Evolutionary conservation across 2,329 filamentous ascomycete genomes (phyloP), one percentile per base, ranked within the genome.

Genomic region (Exophiala oligosperma): DNA sequence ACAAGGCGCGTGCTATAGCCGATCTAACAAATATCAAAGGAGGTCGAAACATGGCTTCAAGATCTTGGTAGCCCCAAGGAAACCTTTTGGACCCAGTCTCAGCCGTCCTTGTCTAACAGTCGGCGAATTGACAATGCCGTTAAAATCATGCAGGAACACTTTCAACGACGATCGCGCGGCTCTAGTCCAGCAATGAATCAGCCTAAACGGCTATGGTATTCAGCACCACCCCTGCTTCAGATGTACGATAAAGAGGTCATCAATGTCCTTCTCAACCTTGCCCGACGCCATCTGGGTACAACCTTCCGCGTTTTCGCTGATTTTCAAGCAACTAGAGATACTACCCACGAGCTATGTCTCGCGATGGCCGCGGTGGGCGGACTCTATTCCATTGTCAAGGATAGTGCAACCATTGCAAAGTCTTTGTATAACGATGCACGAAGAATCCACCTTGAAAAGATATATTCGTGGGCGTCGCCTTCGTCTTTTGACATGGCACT

Each of bases 341-440:
- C n/a, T n/a, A 17, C n/a, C 6, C 7, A 40, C 11, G n/a, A 56
- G 26, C 44, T 56, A 12, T 9, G 11, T 28, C 12, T 43, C 21
- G 44, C 53, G 8, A 56, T 56, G 44, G 44, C 53, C 14, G 53
- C 53, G 9, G 23, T 56, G 21, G 53, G 53, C 11, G 46, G 21
- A 14, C 47, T 56, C 12, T 56, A 24, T 24, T 49, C 9, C 12
- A 29, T 2, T 14, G 53, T 32, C 2, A 29, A 40, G 44, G 53
- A 23, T 3, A 56, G 53, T 23, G 12, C 24, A n/a, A 43, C 11
- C 8, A 26, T 56, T 7, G 44, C 46, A 2, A 49, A 24, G 17
- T 17, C 8, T 7, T 32, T 49, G 44, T 56, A 56, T 44, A 56
- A 50, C 41, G 53, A 56, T 29, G 53, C 53, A 7, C 49, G 53